Evolutionary conservation across 2,329 filamentous ascomycete genomes (phyloP), one percentile per base, ranked within the genome.

Genomic region (Exophiala lecanii-corni): DNA sequence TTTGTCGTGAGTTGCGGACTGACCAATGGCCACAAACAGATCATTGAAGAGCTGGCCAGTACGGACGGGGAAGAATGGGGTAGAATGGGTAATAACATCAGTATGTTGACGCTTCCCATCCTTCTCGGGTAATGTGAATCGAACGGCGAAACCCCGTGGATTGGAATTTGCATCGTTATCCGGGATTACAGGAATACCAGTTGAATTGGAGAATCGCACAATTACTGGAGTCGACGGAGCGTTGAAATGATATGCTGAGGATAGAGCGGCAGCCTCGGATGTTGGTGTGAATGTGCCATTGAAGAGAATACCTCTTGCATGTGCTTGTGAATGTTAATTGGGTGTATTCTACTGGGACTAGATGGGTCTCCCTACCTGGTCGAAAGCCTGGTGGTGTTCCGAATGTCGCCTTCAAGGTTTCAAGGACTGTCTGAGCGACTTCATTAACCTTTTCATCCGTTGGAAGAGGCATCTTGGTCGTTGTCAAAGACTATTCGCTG

Each of bases 71-170:
- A 79, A 79, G 57, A 64, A 69, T 2, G 69, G 64, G 1, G 71
- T 73, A 1, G 68, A 73, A 59, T 79, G 75, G 0, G 66, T 59
- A 38, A 80, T 62, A 51, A 80, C 73, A 54, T 81, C 76, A 1
- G 75, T 79, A 59, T 80, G 76, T 15, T 65, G 58, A 34, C 64
- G 64, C 10, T 67, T 62, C 1, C 64, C 62, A 5, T 54, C 51
- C 3, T 59, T 56, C 26, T 57, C 46, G 9, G 60, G 58, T 2
- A 75, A 64, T 13, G 67, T 51, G 57, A 77, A 76, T 2, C 74
- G 69, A 21, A 75, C 55, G 3, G 64, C 73, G 3, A 76, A 57
- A 17, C 73, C 73, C 5, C 67, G 67, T 0, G 74, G 73, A 45
- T 71, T 70, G 48, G 68, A 67, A 39, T 68, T 69, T 7, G 64